These are phyloP conservation scores for Dryadomyces quercus-mongolicae DNA, from an alignment of 2,329 filamentous ascomycete genomes.

Conservation along the genomic window DNA sequence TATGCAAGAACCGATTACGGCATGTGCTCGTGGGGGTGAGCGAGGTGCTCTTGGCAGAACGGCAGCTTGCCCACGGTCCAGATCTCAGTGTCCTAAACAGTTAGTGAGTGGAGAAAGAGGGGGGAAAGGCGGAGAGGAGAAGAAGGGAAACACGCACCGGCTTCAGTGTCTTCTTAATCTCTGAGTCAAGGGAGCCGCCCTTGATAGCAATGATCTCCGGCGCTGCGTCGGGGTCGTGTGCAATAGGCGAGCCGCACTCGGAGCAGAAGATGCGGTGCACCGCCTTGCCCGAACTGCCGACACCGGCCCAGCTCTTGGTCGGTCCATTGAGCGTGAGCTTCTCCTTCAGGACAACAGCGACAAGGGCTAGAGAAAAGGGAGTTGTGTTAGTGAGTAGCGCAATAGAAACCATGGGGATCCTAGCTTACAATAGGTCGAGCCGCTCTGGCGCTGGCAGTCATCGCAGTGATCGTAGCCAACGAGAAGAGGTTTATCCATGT, in stretches of 20 bases:
- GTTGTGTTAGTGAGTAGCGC: neutral
- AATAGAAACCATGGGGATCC: neutral
- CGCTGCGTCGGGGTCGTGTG: conserved; percentile 59
- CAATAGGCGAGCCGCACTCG: conserved; percentile 58
- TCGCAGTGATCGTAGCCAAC: conserved; percentile 62
- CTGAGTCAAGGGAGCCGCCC: conserved; percentile 49
- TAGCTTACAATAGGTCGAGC: conserved; percentile 52
- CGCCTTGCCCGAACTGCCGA: conserved; percentile 46
- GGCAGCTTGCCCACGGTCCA: conserved; percentile 58
- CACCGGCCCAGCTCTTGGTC: conserved; percentile 50
- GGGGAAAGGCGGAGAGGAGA: conserved; percentile 5
- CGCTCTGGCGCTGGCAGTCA: conserved; percentile 59
- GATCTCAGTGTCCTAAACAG: conserved; percentile 48
- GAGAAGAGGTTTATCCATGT: conserved; percentile 37
- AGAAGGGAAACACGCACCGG: conserved; percentile 27
- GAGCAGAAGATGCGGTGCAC: conserved; percentile 60
- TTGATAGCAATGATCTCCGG: conserved; percentile 58
- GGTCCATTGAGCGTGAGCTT: conserved; percentile 51
- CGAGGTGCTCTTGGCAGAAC: conserved; percentile 55
- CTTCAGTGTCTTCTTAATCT: conserved; percentile 57
- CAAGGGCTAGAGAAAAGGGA: conserved; percentile 36
- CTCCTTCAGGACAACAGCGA: conserved; percentile 53
- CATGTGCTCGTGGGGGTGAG: conserved; percentile 52
- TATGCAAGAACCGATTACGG: conserved; percentile 28
- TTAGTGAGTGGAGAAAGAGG: neutral